Base-by-base conservation (phyloP, 2,329 filamentous ascomycete species). In the Aspergillus bombycis region DNA sequence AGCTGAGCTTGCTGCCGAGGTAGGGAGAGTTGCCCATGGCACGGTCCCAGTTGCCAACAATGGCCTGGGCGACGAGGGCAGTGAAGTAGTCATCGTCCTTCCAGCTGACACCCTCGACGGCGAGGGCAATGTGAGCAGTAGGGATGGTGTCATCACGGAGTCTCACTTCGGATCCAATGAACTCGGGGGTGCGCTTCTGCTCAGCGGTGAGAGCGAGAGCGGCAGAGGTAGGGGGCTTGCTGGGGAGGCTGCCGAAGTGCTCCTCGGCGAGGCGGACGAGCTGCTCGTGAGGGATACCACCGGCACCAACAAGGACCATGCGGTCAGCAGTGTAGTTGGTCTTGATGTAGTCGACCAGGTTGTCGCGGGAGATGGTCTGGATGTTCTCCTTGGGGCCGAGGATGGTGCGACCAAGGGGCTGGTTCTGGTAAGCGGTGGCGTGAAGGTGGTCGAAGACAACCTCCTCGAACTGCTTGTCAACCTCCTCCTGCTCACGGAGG, bases 51-150 rank as follows among this genome's bases (percentile, higher is more conserved):
- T 99, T 99, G 78, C 95, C 95, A 71, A 99, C 94, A 74, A 99
- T 98, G 75, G 95, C 95, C 86, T 99, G 95, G 63, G 95, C 93
- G 71, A 99, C 94, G 62, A 99, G 87, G 67, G 92, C 96, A 73
- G 95, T 97, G 86, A 97, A 99, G 88, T 99, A 99, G 83, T 98
- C 94, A 67, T 96, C 92, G 73, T 97, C 94, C 84, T 93, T 96
- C 95, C 95, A 99, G 90, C 93, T 96, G 62, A 99, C 95, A 89
- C 95, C 95, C 87, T 99, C 95, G 57, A 99, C 95, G 64, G 95
- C 94, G 77, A 99, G 93, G 76, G 96, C 95, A 74, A 99, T 96
- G 87, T 99, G 94, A 79, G 95, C 95, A 69, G 94, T 95, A 73
- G 91, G 91, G 82, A 98, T 92, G 75, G 91, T 96, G 83, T 99